Evolutionary conservation across 352 stramenopile species (phyloP).

Genomic region (Globisporangium cylindrosporum): DNA sequence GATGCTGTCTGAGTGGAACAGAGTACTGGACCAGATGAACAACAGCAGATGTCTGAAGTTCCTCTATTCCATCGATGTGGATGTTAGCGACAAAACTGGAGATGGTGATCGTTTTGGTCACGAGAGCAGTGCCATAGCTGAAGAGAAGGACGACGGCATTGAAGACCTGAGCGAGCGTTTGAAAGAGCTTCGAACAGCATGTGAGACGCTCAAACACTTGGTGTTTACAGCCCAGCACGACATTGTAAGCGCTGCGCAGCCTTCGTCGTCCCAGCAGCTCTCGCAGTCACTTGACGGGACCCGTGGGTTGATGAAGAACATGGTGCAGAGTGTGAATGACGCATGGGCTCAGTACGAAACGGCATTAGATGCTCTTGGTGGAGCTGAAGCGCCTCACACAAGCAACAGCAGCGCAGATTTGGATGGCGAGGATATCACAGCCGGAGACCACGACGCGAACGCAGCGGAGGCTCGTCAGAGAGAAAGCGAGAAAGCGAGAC

Average conservation of each 20-base stretch:
- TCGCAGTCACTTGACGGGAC: constrained; percentile 2
- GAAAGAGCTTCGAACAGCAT: constrained; percentile 36
- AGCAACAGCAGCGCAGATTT: neutral
- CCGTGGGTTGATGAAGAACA: constrained; percentile 22
- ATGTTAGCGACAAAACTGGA: neutral
- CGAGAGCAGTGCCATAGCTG: neutral
- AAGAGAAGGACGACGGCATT: constrained; percentile 3
- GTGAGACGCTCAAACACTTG: constrained; percentile 54
- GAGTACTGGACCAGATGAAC: constrained; percentile 1
- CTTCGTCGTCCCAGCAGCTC: neutral
- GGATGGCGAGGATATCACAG: constrained; percentile 4
- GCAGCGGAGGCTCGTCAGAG: neutral
- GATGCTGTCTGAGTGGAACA: neutral
- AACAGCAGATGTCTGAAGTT: neutral
- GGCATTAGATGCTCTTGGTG: constrained; percentile 1
- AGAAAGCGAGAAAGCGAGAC: neutral
- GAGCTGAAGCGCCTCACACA: neutral
- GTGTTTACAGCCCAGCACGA: constrained; percentile 43
- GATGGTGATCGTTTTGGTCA: neutral
- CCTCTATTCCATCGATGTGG: neutral
- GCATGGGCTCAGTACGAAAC: constrained; percentile 21
- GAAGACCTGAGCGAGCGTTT: constrained; percentile 16
- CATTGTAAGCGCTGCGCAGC: constrained; percentile 3
- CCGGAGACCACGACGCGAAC: neutral
- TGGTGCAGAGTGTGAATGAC: constrained; percentile 19